Evolutionary conservation across 352 stramenopile species (phyloP).

Genomic region (Phytophthora cryptogea): DNA sequence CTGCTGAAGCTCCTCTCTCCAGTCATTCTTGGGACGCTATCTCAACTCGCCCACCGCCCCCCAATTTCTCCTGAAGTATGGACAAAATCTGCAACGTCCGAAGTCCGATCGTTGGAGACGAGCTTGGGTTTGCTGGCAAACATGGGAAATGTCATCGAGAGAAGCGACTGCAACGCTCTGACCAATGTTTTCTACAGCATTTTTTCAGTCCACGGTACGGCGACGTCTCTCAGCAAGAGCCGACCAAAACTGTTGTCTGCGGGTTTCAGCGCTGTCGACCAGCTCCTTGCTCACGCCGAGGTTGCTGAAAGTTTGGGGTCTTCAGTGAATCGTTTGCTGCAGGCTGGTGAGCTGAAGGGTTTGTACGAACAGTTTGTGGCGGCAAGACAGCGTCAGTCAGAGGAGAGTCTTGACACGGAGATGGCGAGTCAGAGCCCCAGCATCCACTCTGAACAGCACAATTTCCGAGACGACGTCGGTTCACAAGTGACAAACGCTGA

Average conservation of each 20-base stretch:
- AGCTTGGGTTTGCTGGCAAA: slow-evolving; percentile 21
- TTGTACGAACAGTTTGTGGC: not conserved
- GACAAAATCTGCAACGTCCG: too few species aligned
- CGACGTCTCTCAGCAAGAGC: not conserved
- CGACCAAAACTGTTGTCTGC: not conserved
- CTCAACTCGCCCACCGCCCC: slow-evolving; percentile 5
- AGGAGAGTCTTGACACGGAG: not conserved
- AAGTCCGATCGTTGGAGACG: slow-evolving; percentile 9
- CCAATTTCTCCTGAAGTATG: slow-evolving; percentile 1
- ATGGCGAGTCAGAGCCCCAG: not conserved
- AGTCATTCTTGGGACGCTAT: slow-evolving; percentile 3
- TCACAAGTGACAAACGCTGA: not conserved
- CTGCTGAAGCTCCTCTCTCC: slow-evolving; percentile 14
- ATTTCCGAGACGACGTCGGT: not conserved
- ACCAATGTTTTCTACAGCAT: slow-evolving; percentile 15
- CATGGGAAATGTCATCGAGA: slow-evolving; percentile 9
- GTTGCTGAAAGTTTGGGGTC: slow-evolving; percentile 5
- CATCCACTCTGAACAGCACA: not conserved
- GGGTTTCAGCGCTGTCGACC: slow-evolving; percentile 11
- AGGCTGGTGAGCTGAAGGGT: slow-evolving; percentile 4
- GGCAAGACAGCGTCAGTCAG: not conserved
- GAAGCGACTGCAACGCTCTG: slow-evolving; percentile 2
- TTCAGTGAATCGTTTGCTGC: slow-evolving; percentile 1
- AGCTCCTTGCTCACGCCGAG: slow-evolving; percentile 11
- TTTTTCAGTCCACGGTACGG: not conserved